Evolutionary conservation across 441 rosid species (phyloP).

Genomic region (Corymbia citriodora): DNA sequence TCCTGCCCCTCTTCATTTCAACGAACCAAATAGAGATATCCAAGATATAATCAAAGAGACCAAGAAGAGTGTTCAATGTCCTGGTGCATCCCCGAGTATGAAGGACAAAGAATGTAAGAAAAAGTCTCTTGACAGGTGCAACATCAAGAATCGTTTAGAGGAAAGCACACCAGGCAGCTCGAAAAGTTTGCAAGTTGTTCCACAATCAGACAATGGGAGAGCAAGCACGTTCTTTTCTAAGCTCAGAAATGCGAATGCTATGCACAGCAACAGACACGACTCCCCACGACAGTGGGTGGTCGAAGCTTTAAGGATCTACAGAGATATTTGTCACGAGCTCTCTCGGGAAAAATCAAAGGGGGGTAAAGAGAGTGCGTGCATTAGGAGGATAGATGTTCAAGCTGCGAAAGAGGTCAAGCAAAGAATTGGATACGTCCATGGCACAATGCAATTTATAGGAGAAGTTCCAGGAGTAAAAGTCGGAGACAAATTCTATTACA

Average conservation of each 20-base stretch:
- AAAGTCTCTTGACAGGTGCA: background rate
- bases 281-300: background rate
- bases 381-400: background rate
- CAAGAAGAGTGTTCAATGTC: background rate
- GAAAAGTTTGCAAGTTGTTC: background rate
- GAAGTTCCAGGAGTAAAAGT: slow-evolving; percentile 6
- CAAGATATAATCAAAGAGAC: background rate
- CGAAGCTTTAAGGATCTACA: background rate
- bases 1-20: background rate
- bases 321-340: background rate
- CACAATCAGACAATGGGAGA: background rate
- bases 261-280: background rate
- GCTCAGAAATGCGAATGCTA: background rate
- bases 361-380: background rate
- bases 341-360: background rate
- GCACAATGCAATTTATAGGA: background rate
- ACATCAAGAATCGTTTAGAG: background rate
- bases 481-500: slow-evolving; percentile 5
- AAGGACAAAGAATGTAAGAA: background rate
- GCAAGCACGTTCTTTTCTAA: background rate
- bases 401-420: background rate
- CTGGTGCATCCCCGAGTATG: background rate
- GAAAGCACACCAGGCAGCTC: background rate
- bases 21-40: background rate
- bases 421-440: background rate